Evolutionary conservation across 1,139 yeast species (phyloP), one percentile per base, ranked within the genome.

Genomic region (Kurtzmaniella natalensis): DNA sequence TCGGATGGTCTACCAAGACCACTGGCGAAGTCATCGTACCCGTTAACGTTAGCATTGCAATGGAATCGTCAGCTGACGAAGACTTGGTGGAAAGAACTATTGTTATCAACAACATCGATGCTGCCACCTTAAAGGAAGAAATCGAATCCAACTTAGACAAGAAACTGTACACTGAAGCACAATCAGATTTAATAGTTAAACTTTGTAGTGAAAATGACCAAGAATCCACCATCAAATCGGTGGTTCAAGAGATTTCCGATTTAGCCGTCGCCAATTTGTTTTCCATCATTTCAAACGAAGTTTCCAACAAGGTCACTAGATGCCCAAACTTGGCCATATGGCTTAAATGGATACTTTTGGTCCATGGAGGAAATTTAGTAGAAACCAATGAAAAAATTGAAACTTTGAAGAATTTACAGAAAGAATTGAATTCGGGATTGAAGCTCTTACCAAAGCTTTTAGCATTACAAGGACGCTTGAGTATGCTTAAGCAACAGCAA

Each of bases 281-380:
- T 39, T 51, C 49, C 3, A 48, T 56, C 11, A 46, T 74, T 13
- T 50, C 68, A 17, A 40, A 53, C 3, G 56, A 52, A 18, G 59
- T 73, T 2, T 54, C 69, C 1, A 50, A 46, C 8, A 59, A 58
- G 31, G 61, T 70, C 5, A 53, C 68, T 4, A 54, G 55, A 25
- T 55, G 56, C 25, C 42, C 56, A 5, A 45, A 56, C 4, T 48
- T 64, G 25, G 58, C 68, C 3, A 36, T 66, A 11, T 76, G 80
- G 81, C 55, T 76, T 39, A 71, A 70, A 47, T 70, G 74, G 72
- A 39, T 73, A 8, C 53, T 75, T 26, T 51, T 74, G 20, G 47
- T 61, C 9, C 68, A 71, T 39, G 78, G 78, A 10, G 64, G 66
- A 1, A 47, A 59, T 23, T 50, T 72, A 17, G 56, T 67, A 11